Evolutionary conservation across 78 protist genomes (phyloP), one percentile per base, ranked within the genome.

Genomic region (Monosiga brevicollis): DNA sequence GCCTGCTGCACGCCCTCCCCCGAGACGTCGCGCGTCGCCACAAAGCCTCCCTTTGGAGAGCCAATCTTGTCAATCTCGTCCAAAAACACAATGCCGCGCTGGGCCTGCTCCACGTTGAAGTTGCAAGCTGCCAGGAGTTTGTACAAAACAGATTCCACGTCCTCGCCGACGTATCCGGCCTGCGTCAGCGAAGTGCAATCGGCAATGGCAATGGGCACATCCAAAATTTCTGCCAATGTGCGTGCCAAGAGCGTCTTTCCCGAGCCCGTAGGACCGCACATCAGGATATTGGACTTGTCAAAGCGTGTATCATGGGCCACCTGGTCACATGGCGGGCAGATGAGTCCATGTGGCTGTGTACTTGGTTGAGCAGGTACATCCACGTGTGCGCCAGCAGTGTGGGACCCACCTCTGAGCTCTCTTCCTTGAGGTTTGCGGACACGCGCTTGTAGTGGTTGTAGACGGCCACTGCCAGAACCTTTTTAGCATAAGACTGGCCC

Each of bases 1-100:
- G 82, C 86, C 80, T 88, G 90, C 85, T 89, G 91, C 73, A 89
- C 91, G 35, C 89, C 91, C 87, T 89, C 91, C 72, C 91, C 91
- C 34, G 73, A 2, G 41, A 89, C 91, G 76, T 89, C 91, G 32
- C 87, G 38, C 3, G 82, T 71, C 36, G 29, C 40, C 3, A 42
- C 20, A 29, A 32, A 39, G 42, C 54, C 76, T 6, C 9, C 71
- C 26, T 77, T 35, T 32, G 40, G 6, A 25, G 76, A 62, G 39
- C 83, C 87, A 49, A 89, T 54, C 88, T 89, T 89, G 91, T 89
- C 91, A 32, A 89, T 54, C 83, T 89, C 89, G 73, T 88, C 91
- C 2, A 88, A 3, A 76, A 78, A 85, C 38, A 89, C 87, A 41
- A 89, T 85, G 32, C 81, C 81, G 9, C 72, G 77, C 84, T 88